A percentile compares a stretch with the other conserved stretches of the same genome.
These are phyloP conservation scores for Phanerodontia chrysosporium DNA, from an alignment of 768 basidiomycete species.

Conservation along the genomic window DNA sequence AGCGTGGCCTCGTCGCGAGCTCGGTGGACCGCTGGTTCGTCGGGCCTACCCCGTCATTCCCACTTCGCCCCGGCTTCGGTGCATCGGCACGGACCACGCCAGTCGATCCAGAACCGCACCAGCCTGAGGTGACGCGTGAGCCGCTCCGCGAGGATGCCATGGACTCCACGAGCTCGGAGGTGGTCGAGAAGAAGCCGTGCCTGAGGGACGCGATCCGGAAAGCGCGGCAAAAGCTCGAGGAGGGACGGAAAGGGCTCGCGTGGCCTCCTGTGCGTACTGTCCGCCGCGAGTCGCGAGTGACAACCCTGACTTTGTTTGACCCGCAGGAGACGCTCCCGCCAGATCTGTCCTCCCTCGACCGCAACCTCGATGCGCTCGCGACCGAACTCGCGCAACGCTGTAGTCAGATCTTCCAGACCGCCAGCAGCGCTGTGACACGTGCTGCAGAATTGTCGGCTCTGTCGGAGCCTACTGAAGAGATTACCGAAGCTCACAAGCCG, in stretches of 20 bases:
- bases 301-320: not conserved
- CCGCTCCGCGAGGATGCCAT: constrained; percentile 42
- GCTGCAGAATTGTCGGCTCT: constrained; percentile 33
- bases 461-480: not conserved
- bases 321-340: not conserved
- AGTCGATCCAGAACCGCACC: constrained; percentile 18
- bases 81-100: constrained; percentile 29
- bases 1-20: constrained; percentile 63
- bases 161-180: too few relatives aligned
- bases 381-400: constrained; percentile 60
- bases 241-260: constrained; percentile 28
- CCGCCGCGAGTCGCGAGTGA: too few relatives aligned
- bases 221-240: not conserved
- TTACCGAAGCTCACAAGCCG: not conserved
- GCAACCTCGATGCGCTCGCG: constrained; percentile 63
- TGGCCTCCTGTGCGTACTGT: constrained; percentile 57
- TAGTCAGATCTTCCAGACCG: constrained; percentile 56
- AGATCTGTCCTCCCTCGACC: constrained; percentile 35
- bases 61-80: constrained; percentile 47
- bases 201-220: not conserved
- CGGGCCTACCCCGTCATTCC: constrained; percentile 54
- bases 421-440: constrained; percentile 59
- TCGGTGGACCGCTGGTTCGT: constrained; percentile 78
- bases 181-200: constrained; percentile 25
- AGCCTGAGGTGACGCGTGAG: not conserved